Evolutionary conservation across 192 early-diverging fungal genomes (phyloP).

Genomic region (Martensiomyces pterosporus): DNA sequence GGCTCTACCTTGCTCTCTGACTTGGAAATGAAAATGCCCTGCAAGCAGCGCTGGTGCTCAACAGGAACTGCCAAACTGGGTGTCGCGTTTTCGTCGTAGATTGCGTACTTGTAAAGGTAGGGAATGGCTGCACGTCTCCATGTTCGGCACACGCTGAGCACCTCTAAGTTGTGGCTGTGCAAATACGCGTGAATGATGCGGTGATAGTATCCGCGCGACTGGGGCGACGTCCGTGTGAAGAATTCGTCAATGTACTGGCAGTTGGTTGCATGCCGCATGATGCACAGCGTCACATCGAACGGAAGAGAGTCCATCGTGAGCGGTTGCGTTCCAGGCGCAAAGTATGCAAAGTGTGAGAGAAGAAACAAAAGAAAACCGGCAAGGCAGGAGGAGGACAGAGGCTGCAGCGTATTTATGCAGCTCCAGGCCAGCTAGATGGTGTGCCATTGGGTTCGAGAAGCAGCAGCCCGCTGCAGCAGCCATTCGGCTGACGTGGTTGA

Average conservation of each 20-base stretch:
- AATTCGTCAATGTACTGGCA: not conserved
- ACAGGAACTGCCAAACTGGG: not conserved
- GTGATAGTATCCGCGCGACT: not conserved
- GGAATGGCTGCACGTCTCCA: not conserved
- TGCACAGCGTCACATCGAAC: not conserved
- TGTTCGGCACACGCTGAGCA: not conserved
- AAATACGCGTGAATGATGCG: not conserved
- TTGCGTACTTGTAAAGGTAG: not conserved
- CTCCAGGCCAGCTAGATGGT: not conserved
- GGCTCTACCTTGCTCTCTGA: not conserved
- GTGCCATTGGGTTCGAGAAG: no score
- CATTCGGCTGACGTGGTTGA: no score
- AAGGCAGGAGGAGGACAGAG: not conserved
- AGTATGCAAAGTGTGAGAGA: no score
- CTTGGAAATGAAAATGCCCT: not conserved
- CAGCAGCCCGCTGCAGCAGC: no score
- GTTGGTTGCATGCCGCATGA: not conserved
- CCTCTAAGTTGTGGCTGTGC: not conserved
- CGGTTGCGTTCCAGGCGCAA: no score
- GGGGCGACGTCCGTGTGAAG: not conserved
- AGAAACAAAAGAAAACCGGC: not conserved
- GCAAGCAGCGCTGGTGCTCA: not conserved
- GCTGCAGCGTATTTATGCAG: not conserved
- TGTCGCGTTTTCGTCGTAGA: not conserved
- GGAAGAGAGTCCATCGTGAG: no score